A percentile compares a stretch with the other conserved stretches of the same genome.
Evolutionary conservation across 805 yeast species (phyloP).

Genomic region (Saccharomycopsis schoenii): DNA sequence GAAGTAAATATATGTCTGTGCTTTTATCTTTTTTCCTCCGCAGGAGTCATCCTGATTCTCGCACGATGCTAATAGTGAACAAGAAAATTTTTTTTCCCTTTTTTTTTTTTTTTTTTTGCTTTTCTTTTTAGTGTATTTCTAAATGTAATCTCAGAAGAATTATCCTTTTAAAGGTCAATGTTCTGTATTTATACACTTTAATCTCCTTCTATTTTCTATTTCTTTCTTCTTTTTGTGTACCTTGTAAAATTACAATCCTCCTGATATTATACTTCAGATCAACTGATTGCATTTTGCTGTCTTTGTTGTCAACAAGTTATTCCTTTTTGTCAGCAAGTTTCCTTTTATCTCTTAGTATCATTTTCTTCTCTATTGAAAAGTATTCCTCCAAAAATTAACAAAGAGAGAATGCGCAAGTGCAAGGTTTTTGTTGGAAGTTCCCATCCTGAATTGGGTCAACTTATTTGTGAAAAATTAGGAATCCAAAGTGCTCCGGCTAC

Average conservation of each 20-base stretch:
- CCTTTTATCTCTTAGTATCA: neutral
- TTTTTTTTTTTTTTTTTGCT: neutral
- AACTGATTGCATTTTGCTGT: neutral
- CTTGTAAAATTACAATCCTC: neutral
- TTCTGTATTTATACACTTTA: no score
- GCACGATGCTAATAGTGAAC: neutral
- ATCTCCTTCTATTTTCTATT: no score
- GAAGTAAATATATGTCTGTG: neutral
- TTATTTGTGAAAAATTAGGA: conserved; percentile 85
- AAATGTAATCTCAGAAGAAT: neutral
- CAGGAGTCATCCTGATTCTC: neutral
- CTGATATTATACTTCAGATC: neutral
- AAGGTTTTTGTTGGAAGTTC: conserved; percentile 95
- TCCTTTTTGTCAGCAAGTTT: neutral
- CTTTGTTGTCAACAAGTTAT: no score
- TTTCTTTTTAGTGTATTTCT: neutral
- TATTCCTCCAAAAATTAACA: neutral
- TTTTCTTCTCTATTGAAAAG: no score
- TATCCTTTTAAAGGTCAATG: neutral
- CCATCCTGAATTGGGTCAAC: conserved; percentile 86
- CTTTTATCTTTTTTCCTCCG: neutral
- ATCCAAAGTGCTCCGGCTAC: conserved; percentile 91
- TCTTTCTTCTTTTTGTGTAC: neutral
- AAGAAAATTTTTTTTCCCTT: neutral
- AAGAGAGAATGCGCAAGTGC: conserved; percentile 78